These are phyloP conservation scores for Calocybe gangraenosa DNA, from an alignment of 768 basidiomycete genomes.

Conservation along the genomic window DNA sequence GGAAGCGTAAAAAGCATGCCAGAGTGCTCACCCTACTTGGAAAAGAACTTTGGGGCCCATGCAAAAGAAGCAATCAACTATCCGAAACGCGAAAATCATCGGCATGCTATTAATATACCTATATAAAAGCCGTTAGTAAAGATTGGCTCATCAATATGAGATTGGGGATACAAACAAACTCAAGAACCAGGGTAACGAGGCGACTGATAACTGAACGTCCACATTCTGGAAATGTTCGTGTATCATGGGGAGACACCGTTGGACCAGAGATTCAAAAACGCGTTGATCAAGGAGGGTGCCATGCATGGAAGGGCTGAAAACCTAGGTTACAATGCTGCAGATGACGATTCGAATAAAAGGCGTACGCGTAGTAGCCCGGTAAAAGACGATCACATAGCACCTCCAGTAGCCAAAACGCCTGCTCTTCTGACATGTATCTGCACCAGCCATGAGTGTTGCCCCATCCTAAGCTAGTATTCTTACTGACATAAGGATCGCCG, in stretches of 20 bases:
- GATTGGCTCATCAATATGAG: background rate
- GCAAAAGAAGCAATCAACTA: constrained; percentile 96
- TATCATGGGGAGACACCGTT: constrained; percentile 86
- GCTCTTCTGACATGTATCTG: constrained; percentile 99
- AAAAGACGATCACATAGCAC: constrained; percentile 92
- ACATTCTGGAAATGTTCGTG: constrained; percentile 88
- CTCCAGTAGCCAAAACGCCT: constrained; percentile 95
- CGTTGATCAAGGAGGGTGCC: constrained; percentile 98
- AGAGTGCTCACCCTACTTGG: constrained; percentile 82
- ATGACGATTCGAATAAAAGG: constrained; percentile 3
- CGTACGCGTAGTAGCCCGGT: constrained; percentile 95
- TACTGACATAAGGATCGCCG: constrained; percentile 86
- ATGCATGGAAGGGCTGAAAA: constrained; percentile 88
- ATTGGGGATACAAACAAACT: constrained; percentile 64
- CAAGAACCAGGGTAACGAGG: constrained; percentile 97
- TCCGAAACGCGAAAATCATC: constrained; percentile 96
- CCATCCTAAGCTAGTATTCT: background rate
- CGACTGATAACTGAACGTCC: constrained; percentile 96
- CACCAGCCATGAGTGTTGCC: constrained; percentile 8
- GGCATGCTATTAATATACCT: constrained; percentile 94
- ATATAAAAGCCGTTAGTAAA: background rate
- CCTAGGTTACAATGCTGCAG: constrained; percentile 6
- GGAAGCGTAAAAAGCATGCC: constrained; percentile 1
- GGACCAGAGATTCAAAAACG: constrained; percentile 93
- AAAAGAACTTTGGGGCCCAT: constrained; percentile 99